Evolutionary conservation across 441 rosid genomes (phyloP), one percentile per base, ranked within the genome.

Genomic region (Erodium trifolium): DNA sequence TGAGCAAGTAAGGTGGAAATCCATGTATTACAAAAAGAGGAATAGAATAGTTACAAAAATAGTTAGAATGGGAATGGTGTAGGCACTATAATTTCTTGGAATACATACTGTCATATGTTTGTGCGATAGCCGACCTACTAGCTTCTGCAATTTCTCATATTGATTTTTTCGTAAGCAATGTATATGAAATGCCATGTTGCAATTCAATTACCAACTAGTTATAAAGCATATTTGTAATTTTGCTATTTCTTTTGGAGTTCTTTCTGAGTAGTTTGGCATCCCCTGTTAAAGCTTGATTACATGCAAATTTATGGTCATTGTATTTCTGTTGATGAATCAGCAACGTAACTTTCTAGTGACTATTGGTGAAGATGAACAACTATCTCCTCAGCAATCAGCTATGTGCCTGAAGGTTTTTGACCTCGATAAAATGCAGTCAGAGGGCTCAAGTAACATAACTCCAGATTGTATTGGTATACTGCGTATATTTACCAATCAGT

Each of bases 341-440:
- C 99, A 94, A 94, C 82, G 97, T 19, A 91, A 91, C 78, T 94
- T 88, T 73, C 74, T 94, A 65, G 88, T 90, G n/a, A 94, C 89
- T 3, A 82, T 94, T 5, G 99, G 97, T 71, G 94, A 90, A 75
- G 99, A 94, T 67, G 97, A 91, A 69, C 93, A 86, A 71, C 71
- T 91, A 67, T 75, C 97, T 35, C 77, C 93, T 0, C 93, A 86
- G 80, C 95, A 87, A 67, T 90, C 99, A 3, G 86, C 86, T 60
- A 72, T 82, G 87, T 92, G 99, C 78, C 85, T 94, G 27, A 94
- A 94, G 79, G 96, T 94, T 14, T 94, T 82, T 63, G 97, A 94
- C 81, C 97, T 94, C 65, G 97, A 92, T 71, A 91, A 86, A 79
- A 86, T 80, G 80, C 90, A 91, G 75, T 76, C 88, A 3, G 99